Evolutionary conservation across 768 basidiomycete genomes (phyloP).

Genomic region (Rhodotorula sphaerocarpa): DNA sequence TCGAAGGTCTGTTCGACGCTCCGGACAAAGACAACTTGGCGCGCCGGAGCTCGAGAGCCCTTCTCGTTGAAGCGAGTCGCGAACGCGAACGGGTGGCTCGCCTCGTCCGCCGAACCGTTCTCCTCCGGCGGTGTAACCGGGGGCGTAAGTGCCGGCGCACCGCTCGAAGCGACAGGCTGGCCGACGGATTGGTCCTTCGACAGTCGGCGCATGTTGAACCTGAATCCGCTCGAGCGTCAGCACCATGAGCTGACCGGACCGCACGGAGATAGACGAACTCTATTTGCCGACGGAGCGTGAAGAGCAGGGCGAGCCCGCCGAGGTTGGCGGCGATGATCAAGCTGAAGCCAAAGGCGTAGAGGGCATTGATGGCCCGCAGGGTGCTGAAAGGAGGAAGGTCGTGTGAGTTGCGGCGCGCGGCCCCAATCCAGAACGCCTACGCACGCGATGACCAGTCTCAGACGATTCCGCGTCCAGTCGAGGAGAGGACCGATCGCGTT

Average conservation of each 20-base stretch:
- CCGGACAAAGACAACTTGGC: neutral
- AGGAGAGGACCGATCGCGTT: neutral
- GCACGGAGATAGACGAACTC: neutral
- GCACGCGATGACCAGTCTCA: neutral
- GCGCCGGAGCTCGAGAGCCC: neutral
- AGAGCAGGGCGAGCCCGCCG: slow-evolving; percentile 7
- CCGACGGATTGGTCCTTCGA: neutral
- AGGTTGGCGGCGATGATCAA: slow-evolving; percentile 10
- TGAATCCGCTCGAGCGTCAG: too few relatives aligned
- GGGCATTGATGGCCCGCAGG: neutral
- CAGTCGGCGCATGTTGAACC: slow-evolving; percentile 13
- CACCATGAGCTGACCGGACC: too few relatives aligned
- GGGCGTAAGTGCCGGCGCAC: too few relatives aligned
- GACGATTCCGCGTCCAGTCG: neutral
- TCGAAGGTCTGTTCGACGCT: too few relatives aligned
- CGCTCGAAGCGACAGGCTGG: too few relatives aligned
- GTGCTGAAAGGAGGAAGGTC: neutral
- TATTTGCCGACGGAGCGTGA: slow-evolving; percentile 15
- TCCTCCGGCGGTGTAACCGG: neutral
- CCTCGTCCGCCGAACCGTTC: too few relatives aligned
- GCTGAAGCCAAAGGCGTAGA: slow-evolving; percentile 1
- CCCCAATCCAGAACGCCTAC: neutral
- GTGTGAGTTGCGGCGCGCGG: too few relatives aligned
- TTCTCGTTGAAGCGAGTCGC: too few relatives aligned
- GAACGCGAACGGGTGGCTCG: too few relatives aligned